Evolutionary conservation across 352 stramenopile genomes (phyloP).

Genomic region (Blastocystis sp.): DNA sequence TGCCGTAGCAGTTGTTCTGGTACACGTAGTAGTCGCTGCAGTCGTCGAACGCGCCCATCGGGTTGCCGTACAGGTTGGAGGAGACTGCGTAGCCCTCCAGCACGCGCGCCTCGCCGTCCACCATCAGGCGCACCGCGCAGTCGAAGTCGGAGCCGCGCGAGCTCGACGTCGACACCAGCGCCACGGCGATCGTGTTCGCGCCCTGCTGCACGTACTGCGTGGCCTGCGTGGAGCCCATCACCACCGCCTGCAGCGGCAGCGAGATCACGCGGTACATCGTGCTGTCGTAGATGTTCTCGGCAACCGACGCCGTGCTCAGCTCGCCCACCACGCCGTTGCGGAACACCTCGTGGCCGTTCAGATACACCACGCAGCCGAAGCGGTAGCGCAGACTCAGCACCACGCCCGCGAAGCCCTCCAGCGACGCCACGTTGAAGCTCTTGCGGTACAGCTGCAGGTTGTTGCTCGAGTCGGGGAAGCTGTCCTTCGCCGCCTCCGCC

Average conservation of each 20-base stretch:
- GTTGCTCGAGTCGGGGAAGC: background rate
- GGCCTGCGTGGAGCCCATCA: background rate
- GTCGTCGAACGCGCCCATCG: background rate
- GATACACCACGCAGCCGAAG: slow-evolving; percentile 1
- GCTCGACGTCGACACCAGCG: too few relatives aligned
- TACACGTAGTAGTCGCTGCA: background rate
- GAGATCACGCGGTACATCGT: slow-evolving; percentile 1
- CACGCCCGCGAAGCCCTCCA: background rate
- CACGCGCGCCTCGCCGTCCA: slow-evolving; percentile 15
- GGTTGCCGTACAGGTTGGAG: background rate
- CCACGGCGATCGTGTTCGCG: too few relatives aligned
- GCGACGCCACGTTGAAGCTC: background rate
- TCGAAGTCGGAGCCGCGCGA: too few relatives aligned
- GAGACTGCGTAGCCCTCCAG: background rate
- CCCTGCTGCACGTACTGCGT: background rate
- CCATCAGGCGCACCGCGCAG: background rate
- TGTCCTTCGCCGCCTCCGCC: slow-evolving; percentile 36
- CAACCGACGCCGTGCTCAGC: background rate
- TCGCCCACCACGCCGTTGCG: background rate
- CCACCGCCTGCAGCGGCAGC: background rate
- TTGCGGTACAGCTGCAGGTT: slow-evolving; percentile 44
- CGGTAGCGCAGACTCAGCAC: slow-evolving; percentile 33
- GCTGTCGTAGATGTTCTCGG: background rate
- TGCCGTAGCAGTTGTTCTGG: background rate
- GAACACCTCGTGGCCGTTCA: too few relatives aligned